Base-by-base conservation (phyloP, 495 filamentous ascomycete genomes). In the Xylaria longipes region DNA sequence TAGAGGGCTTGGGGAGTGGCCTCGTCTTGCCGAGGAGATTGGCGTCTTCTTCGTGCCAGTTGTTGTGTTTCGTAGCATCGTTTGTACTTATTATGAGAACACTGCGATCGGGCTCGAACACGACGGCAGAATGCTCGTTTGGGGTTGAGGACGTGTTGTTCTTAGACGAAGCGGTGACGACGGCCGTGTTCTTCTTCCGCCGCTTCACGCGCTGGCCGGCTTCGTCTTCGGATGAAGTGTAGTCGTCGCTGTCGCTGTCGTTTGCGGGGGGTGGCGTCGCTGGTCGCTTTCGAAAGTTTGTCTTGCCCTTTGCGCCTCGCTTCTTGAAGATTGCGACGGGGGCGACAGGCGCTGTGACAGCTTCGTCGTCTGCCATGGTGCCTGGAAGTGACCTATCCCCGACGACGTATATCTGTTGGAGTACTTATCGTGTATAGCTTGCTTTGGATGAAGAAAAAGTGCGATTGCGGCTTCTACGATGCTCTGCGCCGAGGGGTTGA, bases 21-120 rank as follows among this genome's bases (percentile, higher is more conserved):
- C 88, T 82, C 17, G 91, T 91, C 27, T 86, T 89, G 15, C 92
- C 91, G 17, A 93, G 84, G 0, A 94, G 84, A 68, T 86, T 89
- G 31, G 83, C 78, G 58, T 88, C 84, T 64, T 95, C 92, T 71
- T 94, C 94, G 81, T 92, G 96, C 94, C 94, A 97, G 78, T 97
- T 92, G n/a, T 87, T 90, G 27, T 89, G 87, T 73, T 97, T 97
- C 6, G 96, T 98, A n/a, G 96, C 96, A 77, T 97, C 95, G 78
- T 94, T 94, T 70, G 86, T 88, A 69, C 85, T 82, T 35, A 89
- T 85, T 52, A 97, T 88, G 17, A 83, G 83, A 5, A 83, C 78
- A 63, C 82, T 87, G 31, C 87, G 84, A 73, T 90, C 87, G 61
- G 90, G 90, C 52, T 86, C 79, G 77, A 89, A 91, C 70, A 88